Conservation (phyloP, 176 grass and related monocot genomes). For the Rhynchospora pubera region DNA sequence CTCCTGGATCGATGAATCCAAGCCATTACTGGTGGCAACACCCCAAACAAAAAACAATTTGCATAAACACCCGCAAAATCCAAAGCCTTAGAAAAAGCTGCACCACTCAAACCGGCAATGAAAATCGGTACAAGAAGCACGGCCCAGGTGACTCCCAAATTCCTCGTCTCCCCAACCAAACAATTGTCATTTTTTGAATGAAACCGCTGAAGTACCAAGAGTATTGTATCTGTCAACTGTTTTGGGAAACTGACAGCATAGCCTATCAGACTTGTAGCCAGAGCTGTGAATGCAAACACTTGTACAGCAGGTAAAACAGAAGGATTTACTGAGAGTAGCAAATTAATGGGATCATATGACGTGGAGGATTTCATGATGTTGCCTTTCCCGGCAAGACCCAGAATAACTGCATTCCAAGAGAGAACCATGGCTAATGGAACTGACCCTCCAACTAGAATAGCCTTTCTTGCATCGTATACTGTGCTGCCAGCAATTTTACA, state of each 20-base stretch:
- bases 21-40: conserved; percentile 70
- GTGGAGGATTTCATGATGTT: conserved; percentile 12
- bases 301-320: conserved; percentile 56
- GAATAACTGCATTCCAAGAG: conserved; percentile 78
- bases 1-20: conserved; percentile 57
- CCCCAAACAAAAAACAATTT: conserved; percentile 81
- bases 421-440: conserved; percentile 74
- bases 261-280: conserved; percentile 72
- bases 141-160: conserved; percentile 34
- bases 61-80: conserved; percentile 83
- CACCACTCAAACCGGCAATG: conserved; percentile 54
- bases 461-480: conserved; percentile 49
- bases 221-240: conserved; percentile 50
- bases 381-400: conserved; percentile 38
- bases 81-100: conserved; percentile 63
- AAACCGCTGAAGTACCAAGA: conserved; percentile 41
- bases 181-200: neutral
- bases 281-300: conserved; percentile 70
- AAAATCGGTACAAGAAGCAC: conserved; percentile 46
- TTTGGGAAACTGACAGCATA: conserved; percentile 80
- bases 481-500: conserved; percentile 82
- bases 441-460: conserved; percentile 58
- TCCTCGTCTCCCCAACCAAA: neutral
- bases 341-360: conserved; percentile 67
- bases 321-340: conserved; percentile 77